Conservation (phyloP, 306 rosid genomes). For the Dicorynia guianensis region DNA sequence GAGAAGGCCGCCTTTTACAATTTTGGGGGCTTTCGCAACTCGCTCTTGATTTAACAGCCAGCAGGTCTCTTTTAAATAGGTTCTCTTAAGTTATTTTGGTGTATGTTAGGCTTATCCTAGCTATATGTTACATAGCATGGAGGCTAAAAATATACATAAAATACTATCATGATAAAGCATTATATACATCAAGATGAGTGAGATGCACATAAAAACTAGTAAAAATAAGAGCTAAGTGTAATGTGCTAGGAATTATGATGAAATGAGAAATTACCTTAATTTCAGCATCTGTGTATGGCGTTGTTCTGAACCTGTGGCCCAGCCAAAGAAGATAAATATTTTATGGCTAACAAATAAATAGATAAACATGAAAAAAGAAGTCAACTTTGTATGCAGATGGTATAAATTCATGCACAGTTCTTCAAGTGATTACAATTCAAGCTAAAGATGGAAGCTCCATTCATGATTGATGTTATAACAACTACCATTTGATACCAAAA, state of each 20-base stretch:
- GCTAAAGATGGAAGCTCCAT: neutral
- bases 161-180: conserved; percentile 17
- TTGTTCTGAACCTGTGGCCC: conserved; percentile 68
- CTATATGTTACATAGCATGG: conserved; percentile 1
- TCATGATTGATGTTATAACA: conserved; percentile 6
- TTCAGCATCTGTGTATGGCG: conserved; percentile 87
- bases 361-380: neutral
- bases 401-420: conserved; percentile 29
- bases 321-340: conserved; percentile 37
- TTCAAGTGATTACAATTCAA: neutral
- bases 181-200: neutral
- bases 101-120: neutral
- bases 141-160: conserved; percentile 20
- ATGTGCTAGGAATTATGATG: conserved; percentile 5
- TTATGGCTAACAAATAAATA: conserved; percentile 10
- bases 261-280: conserved; percentile 68
- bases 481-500: conserved; percentile 33
- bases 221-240: conserved; percentile 11
- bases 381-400: conserved; percentile 27
- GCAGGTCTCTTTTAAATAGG: too few relatives aligned
- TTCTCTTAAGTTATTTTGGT: too few relatives aligned
- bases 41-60: too few relatives aligned
- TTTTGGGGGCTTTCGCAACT: too few relatives aligned
- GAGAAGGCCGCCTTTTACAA: too few relatives aligned
- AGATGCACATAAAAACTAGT: neutral